Base-by-base conservation (phyloP, 2,329 filamentous ascomycete species). In the Colletotrichum musae region DNA sequence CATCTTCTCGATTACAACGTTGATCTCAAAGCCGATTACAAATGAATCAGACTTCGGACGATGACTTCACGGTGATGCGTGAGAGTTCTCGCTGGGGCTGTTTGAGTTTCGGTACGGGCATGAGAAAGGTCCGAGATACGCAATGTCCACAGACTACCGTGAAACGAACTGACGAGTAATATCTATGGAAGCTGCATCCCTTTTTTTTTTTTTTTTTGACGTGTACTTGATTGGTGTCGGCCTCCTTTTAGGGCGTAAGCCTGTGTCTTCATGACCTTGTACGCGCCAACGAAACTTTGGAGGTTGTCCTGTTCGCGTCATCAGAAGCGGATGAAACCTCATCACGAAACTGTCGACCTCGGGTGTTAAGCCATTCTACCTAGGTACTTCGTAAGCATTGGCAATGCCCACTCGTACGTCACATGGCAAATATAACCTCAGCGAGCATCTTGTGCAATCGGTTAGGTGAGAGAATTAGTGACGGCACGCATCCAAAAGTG, bases 101-200 rank as follows among this genome's bases (percentile, higher is more conserved):
- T 53, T 61, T 45, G 58, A 61, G 47, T 61, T 61, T 60, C 47
- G 58, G 58, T 24, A n/a, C 18, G 45, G 58, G 58, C 58, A 51
- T 39, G 13, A 26, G 15, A 18, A 16, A 51, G n/a, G 58, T 60
- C 58, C 58, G 58, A 60, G 58, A 47, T 45, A 51, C 58, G 24
- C 3, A 12, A n/a, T 24, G 18, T 18, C 41, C 58, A 51, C 58
- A 41, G 47, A 60, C 47, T 36, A 12, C 16, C 32, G 7, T 60
- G 58, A 51, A 60, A 60, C 58, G 47, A 26, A 50, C 18, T 50
- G 41, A 43, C 13, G 10, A 43, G 41, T 15, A 15, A 15, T 2
- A 43, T 6, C 15, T 10, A 15, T 43, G 41, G 13, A 6, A n/a
- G 16, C 13, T 36, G 32, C 32, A 36, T 36, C 18, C 18, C 18